A percentile compares a stretch with the other conserved stretches of the same genome.
phyloP scores from a whole-genome alignment of 192 early-diverging fungal species.

The Coemansia sp. region DNA sequence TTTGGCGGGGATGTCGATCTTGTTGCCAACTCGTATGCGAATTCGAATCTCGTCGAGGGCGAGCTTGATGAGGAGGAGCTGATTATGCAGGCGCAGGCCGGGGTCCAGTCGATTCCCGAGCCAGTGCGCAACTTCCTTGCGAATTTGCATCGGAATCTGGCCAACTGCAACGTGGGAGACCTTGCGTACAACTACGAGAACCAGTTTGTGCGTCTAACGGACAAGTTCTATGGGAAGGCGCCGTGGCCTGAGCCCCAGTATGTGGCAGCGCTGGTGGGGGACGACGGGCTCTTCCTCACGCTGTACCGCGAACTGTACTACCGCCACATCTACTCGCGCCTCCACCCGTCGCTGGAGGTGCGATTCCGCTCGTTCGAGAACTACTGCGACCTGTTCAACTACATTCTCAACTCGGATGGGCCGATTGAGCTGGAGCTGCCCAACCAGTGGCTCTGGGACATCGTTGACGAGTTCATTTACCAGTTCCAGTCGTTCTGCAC shows the following conservation, averaged over 20 bases:
- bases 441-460: constrained; percentile 99
- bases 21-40: constrained; percentile 48
- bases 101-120: constrained; percentile 71
- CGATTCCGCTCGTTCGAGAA: constrained; percentile 93
- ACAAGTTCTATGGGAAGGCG: constrained; percentile 86
- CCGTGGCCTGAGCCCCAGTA: constrained; percentile 87
- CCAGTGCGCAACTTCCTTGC: constrained; percentile 81
- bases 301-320: constrained; percentile 97
- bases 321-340: constrained; percentile 92
- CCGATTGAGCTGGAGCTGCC: constrained; percentile 92
- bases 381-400: constrained; percentile 97
- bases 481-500: constrained; percentile 98
- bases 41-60: constrained; percentile 32
- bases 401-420: constrained; percentile 81
- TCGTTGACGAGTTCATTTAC: constrained; percentile 99
- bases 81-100: constrained; percentile 43
- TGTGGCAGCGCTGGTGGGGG: constrained; percentile 77
- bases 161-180: constrained; percentile 82
- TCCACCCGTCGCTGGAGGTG: constrained; percentile 85
- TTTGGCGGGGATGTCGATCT: constrained; percentile 53
- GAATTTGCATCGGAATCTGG: constrained; percentile 77
- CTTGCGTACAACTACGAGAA: constrained; percentile 86
- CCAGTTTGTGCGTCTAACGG: constrained; percentile 87
- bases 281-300: constrained; percentile 82
- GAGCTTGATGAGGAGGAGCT: constrained; percentile 46